phyloP scores from a whole-genome alignment of 495 filamentous ascomycete genomes.

The Tuber melanosporum region DNA sequence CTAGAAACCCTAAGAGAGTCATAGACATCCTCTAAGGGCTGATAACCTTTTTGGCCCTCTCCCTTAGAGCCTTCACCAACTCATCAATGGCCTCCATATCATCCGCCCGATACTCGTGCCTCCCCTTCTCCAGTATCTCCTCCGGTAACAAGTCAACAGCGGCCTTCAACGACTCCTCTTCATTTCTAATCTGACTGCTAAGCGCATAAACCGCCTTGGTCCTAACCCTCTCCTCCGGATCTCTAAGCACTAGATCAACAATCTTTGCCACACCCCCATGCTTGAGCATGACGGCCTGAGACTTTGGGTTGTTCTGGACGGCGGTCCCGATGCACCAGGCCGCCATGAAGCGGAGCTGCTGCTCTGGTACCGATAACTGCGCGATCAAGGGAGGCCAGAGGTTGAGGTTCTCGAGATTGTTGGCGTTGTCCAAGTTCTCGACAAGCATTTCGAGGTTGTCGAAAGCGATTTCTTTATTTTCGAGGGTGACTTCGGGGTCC shows the following conservation, averaged over 20 bases:
- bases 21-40: conserved; percentile 13
- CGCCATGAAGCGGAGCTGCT: conserved; percentile 68
- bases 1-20: neutral
- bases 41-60: conserved; percentile 30
- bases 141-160: conserved; percentile 58
- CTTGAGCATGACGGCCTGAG: conserved; percentile 68
- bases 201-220: conserved; percentile 84
- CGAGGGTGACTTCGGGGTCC: conserved; percentile 56
- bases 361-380: conserved; percentile 60
- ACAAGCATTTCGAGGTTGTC: conserved; percentile 95
- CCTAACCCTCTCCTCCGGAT: conserved; percentile 58
- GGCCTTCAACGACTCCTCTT: conserved; percentile 64
- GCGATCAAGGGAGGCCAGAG: conserved; percentile 74
- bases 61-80: conserved; percentile 25
- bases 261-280: conserved; percentile 64
- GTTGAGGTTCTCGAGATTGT: conserved; percentile 69
- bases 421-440: conserved; percentile 89
- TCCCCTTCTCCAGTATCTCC: conserved; percentile 52
- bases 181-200: conserved; percentile 76
- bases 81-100: conserved; percentile 81
- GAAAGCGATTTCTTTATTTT: conserved; percentile 78
- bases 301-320: conserved; percentile 86
- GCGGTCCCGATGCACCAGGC: conserved; percentile 92
- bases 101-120: conserved; percentile 44
- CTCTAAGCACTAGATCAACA: conserved; percentile 57